These are phyloP conservation scores for Entomortierella lignicola DNA, from an alignment of 192 early-diverging fungal genomes.

Conservation along the genomic window DNA sequence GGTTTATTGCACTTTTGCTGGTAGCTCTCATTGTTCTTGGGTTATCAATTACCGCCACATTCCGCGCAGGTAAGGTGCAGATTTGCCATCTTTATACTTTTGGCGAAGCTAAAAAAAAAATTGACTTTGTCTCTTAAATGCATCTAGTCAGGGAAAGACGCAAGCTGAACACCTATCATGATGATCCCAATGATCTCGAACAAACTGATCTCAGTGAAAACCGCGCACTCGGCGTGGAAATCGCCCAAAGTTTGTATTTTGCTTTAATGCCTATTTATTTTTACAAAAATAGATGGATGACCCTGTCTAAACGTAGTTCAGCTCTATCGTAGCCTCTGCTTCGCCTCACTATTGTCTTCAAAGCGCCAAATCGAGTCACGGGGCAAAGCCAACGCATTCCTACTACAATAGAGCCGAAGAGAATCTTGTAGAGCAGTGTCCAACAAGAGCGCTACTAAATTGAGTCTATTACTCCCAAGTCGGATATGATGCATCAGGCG, in stretches of 20 bases:
- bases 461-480: neutral
- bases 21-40: neutral
- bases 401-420: neutral
- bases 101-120: neutral
- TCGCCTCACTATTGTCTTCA: no score
- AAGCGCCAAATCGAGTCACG: no score
- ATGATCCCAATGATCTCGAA: neutral
- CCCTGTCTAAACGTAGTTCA: no score
- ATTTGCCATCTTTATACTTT: no score
- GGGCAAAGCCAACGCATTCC: no score
- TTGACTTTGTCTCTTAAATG: neutral
- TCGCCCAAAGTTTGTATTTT: no score
- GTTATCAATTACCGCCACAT: slow-evolving; percentile 11
- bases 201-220: neutral
- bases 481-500: slow-evolving; percentile 1
- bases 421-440: neutral
- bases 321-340: no score
- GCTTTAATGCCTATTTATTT: no score
- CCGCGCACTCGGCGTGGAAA: no score
- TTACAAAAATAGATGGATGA: no score
- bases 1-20: slow-evolving; percentile 23
- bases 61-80: slow-evolving; percentile 20
- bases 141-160: neutral
- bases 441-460: slow-evolving; percentile 2
- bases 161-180: no score